phyloP scores from a whole-genome alignment of 805 yeast species.

The Cyberlindnera petersonii region DNA sequence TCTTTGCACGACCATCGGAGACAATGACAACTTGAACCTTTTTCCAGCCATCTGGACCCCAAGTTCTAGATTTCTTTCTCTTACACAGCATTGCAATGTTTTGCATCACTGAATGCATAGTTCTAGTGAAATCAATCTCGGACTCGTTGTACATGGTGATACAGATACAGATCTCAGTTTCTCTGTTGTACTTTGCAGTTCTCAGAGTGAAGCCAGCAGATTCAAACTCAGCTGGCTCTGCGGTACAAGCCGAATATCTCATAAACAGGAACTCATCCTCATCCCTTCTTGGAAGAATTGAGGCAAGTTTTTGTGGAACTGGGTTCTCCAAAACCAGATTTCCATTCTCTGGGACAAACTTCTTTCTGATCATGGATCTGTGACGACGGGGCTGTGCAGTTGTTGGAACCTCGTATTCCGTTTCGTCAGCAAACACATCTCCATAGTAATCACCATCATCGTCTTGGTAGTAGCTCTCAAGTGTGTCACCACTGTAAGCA shows the following conservation, averaged over 20 bases:
- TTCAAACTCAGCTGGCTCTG: constrained; percentile 84
- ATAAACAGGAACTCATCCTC: constrained; percentile 91
- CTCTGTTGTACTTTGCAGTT: constrained; percentile 82
- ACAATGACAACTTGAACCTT: constrained; percentile 89
- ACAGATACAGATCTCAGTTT: constrained; percentile 87
- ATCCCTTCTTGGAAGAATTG: constrained; percentile 81
- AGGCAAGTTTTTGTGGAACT: constrained; percentile 81
- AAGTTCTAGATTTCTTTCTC: constrained; percentile 74
- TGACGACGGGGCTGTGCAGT: constrained; percentile 53
- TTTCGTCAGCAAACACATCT: constrained; percentile 43
- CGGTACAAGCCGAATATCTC: constrained; percentile 96
- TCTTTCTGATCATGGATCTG: constrained; percentile 64
- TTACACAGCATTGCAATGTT: constrained; percentile 85
- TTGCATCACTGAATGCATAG: constrained; percentile 90
- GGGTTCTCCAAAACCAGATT: constrained; percentile 90
- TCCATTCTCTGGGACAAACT: constrained; percentile 73
- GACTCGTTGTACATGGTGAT: constrained; percentile 98
- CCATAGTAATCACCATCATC: too few species aligned
- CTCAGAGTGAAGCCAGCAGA: constrained; percentile 80
- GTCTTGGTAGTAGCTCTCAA: constrained; percentile 30
- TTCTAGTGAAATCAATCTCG: constrained; percentile 83
- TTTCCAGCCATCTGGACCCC: constrained; percentile 98
- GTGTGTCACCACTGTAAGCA: constrained; percentile 34
- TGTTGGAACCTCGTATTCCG: constrained; percentile 38
- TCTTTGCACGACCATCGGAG: constrained; percentile 91